Percentiles rank a stretch among this genome's conserved stretches.
Evolutionary conservation across 2,329 filamentous ascomycete species (phyloP).

Genomic region (Arthrobotrys iridis): DNA sequence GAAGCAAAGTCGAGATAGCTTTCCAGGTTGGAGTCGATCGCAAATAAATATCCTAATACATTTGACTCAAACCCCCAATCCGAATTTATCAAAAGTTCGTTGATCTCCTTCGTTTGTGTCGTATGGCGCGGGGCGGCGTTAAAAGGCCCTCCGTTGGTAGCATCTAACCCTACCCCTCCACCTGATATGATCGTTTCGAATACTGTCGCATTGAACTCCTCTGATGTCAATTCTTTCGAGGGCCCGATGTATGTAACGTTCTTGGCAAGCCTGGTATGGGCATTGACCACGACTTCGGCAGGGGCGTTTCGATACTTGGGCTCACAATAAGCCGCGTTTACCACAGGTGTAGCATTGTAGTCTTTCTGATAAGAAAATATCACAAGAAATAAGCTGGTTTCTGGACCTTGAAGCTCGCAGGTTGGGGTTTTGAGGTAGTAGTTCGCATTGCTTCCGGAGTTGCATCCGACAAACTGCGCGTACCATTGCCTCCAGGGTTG

Average conservation of each 20-base stretch:
- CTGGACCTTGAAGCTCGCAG: background rate
- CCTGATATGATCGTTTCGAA: conserved; percentile 37
- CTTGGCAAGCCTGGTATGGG: conserved; percentile 17
- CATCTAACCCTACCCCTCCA: background rate
- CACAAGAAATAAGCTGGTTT: conserved; percentile 44
- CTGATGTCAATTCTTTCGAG: background rate
- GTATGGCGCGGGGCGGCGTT: background rate
- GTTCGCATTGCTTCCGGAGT: background rate
- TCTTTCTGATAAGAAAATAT: conserved; percentile 32
- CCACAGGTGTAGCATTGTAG: conserved; percentile 14
- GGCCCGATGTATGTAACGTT: conserved; percentile 28
- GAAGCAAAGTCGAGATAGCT: conserved; percentile 32
- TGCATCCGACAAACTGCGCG: conserved; percentile 28
- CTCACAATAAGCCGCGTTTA: conserved; percentile 45
- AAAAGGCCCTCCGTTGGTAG: conserved; percentile 13
- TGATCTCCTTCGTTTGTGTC: conserved; percentile 1
- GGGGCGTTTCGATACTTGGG: conserved; percentile 35
- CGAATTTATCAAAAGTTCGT: conserved; percentile 8
- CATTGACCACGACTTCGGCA: conserved; percentile 49
- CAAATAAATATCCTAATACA: conserved; percentile 41
- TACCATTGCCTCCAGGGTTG: conserved; percentile 32
- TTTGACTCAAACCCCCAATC: conserved; percentile 36
- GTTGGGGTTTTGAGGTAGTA: conserved; percentile 32
- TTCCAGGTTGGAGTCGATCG: conserved; percentile 27
- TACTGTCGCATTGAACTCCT: conserved; percentile 22